A percentile compares a stretch with the other conserved stretches of the same genome.
Evolutionary conservation across 2,329 filamentous ascomycete species (phyloP).

Genomic region (Cyclaneusma minus): DNA sequence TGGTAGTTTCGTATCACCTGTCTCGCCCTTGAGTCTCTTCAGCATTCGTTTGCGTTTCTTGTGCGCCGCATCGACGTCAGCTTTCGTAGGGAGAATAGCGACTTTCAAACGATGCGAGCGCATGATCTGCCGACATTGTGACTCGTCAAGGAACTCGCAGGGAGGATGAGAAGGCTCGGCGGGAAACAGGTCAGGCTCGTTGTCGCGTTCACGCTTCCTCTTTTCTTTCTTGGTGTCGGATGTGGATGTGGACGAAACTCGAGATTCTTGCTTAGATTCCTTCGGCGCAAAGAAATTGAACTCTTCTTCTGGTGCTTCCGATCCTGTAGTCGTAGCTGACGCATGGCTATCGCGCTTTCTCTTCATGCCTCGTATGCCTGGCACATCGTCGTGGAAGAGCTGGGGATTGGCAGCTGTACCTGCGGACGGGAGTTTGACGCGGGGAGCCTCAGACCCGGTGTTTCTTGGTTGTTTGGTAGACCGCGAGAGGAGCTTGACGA

Average conservation of each 20-base stretch:
- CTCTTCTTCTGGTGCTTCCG: conserved; percentile 20
- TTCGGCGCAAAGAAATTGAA: conserved; percentile 44
- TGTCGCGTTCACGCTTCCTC: conserved; percentile 6
- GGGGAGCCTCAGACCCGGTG: conserved; percentile 15
- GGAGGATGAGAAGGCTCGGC: conserved; percentile 14
- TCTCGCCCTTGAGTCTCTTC: conserved; percentile 32
- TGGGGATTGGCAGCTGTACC: conserved; percentile 52
- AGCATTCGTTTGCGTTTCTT: conserved; percentile 38
- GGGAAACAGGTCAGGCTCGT: conserved; percentile 2
- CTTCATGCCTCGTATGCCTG: conserved; percentile 29
- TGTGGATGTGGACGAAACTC: too few species aligned
- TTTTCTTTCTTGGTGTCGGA: conserved; percentile 8
- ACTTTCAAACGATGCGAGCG: conserved; percentile 75
- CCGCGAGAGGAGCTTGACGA: conserved; percentile 56
- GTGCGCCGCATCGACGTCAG: conserved; percentile 21
- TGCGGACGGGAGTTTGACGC: conserved; percentile 43
- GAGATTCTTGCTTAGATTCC: conserved; percentile 11
- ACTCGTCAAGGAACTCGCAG: conserved; percentile 37
- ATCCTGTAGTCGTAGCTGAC: conserved; percentile 13
- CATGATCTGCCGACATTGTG: conserved; percentile 59
- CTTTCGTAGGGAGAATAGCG: conserved; percentile 48
- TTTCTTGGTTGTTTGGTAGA: conserved; percentile 43
- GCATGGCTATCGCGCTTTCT: conserved; percentile 32
- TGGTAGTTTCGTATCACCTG: conserved; percentile 27
- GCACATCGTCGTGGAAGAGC: conserved; percentile 44